Evolutionary conservation across 2,329 filamentous ascomycete genomes (phyloP), one percentile per base, ranked within the genome.

Genomic region (Beauveria brongniartii): DNA sequence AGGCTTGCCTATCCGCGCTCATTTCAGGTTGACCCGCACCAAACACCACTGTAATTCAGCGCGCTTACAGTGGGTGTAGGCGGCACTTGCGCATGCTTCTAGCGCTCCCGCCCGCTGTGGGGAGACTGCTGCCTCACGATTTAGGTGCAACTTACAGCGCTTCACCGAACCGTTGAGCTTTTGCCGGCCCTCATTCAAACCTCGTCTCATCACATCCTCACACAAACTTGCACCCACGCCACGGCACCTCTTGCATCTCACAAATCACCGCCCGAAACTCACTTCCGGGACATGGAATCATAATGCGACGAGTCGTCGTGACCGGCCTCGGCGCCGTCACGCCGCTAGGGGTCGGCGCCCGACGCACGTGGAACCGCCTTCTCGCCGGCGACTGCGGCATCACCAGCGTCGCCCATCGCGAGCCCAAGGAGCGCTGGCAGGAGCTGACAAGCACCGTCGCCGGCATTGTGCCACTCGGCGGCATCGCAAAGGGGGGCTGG

Each of bases 401-500:
- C 67, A 81, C 86, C 62, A 93, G 89, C 67, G 82, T 94, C 57
- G 82, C 81, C 61, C 73, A 83, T 62, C 80, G 84, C 57, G 83
- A 80, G 63, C 86, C 75, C 64, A 79, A 64, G 73, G 78, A 69
- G 30, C 72, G 73, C 65, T 96, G 92, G 81, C 79, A 79, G 9
- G 83, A 86, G 48, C 78, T 97, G 47, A 91, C 93, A 14, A 94
- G 91, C 72, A 91, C 87, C 59, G 86, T 97, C 56, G 93, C 92
- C 48, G 94, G 89, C 1, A 71, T 94, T 20, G 89, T 99, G 1
- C 92, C 93, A 1, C 72, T 69, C 50, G 70, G 70, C 6, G 20
- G 34, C 9, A 64, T 72, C 5, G 71, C 69, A 61, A 70, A 75
- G 61, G 70, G 76, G 73, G 66, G 77, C 50, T 87, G 82, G 85